Evolutionary conservation across 179 eudicot species (phyloP).

Genomic region (Drosera spatulata): DNA sequence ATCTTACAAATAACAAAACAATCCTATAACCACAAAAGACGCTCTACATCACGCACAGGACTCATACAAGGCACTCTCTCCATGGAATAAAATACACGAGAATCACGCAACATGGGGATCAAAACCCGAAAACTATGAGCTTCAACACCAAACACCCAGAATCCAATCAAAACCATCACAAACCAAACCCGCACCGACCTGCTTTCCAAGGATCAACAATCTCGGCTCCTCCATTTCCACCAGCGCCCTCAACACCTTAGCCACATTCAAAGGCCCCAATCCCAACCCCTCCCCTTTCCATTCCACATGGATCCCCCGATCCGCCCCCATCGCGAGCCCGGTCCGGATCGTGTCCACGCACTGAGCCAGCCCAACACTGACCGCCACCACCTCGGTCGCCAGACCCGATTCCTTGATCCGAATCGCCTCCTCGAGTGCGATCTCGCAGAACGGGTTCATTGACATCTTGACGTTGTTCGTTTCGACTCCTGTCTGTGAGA

Average conservation of each 20-base stretch:
- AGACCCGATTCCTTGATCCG: constrained; percentile 58
- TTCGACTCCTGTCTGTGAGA: constrained; percentile 69
- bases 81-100: no score
- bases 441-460: constrained; percentile 97
- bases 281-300: neutral
- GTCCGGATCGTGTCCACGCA: constrained; percentile 85
- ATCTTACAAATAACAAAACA: no score
- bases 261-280: constrained; percentile 39
- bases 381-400: constrained; percentile 84
- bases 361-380: constrained; percentile 73
- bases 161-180: no score
- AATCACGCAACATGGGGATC: no score
- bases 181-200: constrained; percentile 26
- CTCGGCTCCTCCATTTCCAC: constrained; percentile 67
- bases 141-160: no score
- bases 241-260: constrained; percentile 73
- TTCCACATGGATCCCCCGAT: constrained; percentile 85
- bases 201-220: constrained; percentile 73
- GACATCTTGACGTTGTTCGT: constrained; percentile 88
- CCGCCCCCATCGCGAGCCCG: constrained; percentile 70
- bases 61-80: no score
- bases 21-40: no score
- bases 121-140: no score
- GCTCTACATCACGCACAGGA: no score
- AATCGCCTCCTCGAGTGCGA: constrained; percentile 83